Conservation (phyloP, 345 rosid species). For the Euphorbia pulcherrima region DNA sequence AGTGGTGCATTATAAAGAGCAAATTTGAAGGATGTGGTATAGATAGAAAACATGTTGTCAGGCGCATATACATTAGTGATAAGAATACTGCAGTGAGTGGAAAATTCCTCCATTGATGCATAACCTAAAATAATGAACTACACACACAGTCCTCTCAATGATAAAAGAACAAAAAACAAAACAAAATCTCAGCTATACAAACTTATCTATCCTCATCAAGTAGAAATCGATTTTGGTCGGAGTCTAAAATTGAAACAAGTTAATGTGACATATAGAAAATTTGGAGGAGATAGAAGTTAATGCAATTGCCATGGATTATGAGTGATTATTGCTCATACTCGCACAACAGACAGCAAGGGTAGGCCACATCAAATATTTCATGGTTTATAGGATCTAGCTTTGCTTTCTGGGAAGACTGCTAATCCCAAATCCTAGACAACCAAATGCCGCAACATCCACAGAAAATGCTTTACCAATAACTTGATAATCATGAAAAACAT, state of each 20-base stretch:
- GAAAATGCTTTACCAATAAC: background rate
- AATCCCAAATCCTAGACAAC: background rate
- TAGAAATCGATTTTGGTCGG: background rate
- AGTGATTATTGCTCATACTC: background rate
- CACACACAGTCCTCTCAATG: background rate
- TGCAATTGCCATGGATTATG: background rate
- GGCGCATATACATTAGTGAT: background rate
- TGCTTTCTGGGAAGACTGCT: background rate
- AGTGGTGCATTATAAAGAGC: background rate
- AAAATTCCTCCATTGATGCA: background rate
- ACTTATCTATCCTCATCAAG: background rate
- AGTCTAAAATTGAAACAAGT: too few relatives aligned
- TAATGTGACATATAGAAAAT: too few relatives aligned
- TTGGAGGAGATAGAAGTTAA: too few relatives aligned
- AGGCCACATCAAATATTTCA: background rate
- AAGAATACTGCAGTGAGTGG: background rate
- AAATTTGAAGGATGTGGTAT: background rate
- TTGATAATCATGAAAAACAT: background rate
- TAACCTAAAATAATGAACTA: background rate
- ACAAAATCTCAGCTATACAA: background rate
- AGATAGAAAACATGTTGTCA: background rate
- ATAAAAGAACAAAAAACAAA: background rate
- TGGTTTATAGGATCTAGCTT: background rate
- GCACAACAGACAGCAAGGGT: background rate
- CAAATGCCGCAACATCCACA: background rate